Conservation (phyloP, 371 early-diverging fungal genomes). For the Mortierella sp. region DNA sequence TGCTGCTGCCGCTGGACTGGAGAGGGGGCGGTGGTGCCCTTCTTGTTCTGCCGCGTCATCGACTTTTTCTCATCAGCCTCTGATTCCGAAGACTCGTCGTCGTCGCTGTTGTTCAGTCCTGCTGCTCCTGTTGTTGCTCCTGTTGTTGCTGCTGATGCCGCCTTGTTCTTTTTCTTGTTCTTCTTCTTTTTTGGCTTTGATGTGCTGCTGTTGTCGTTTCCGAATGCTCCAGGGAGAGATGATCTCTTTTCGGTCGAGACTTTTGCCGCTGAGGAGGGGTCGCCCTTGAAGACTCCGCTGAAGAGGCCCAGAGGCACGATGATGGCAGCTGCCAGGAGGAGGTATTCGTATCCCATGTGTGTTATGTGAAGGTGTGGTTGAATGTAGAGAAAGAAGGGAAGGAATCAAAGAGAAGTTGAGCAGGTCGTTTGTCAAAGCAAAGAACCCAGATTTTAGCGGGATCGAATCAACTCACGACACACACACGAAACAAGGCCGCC, state of each 20-base stretch:
- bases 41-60: conserved; percentile 8
- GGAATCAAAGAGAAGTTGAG: not conserved
- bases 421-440: too few relatives aligned
- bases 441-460: too few relatives aligned
- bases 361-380: not conserved
- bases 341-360: conserved; percentile 46
- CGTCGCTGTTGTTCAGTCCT: not conserved
- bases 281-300: conserved; percentile 32
- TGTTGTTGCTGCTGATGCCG: conserved; percentile 3
- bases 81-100: conserved; percentile 35
- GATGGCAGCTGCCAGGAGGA: conserved; percentile 41
- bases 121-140: not conserved
- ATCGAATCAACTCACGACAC: too few relatives aligned
- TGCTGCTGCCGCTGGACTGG: not conserved
- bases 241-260: conserved; percentile 7
- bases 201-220: not conserved
- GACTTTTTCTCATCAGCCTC: conserved; percentile 23
- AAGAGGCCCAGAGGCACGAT: conserved; percentile 41
- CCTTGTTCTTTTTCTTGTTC: conserved; percentile 45
- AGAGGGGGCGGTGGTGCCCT: not conserved
- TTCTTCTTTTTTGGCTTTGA: conserved; percentile 55
- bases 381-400: not conserved
- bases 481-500: too few relatives aligned
- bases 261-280: not conserved
- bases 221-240: conserved; percentile 47